These are phyloP conservation scores for Iris pallida DNA, from an alignment of 116 monocot genomes.

Conservation along the genomic window DNA sequence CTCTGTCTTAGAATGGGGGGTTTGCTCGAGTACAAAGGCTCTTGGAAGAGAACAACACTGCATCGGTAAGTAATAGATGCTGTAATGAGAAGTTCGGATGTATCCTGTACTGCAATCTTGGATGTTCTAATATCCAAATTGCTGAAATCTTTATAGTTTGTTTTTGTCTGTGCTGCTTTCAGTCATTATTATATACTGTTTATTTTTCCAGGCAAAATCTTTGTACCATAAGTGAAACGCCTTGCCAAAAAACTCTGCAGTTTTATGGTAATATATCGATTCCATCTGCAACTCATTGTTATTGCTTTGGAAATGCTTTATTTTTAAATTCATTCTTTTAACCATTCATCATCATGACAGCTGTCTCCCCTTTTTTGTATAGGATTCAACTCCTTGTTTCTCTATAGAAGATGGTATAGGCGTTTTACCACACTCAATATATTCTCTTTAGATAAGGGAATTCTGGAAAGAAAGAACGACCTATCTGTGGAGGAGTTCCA, in stretches of 20 bases:
- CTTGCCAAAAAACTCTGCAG: slow-evolving; percentile 29
- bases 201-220: slow-evolving; percentile 55
- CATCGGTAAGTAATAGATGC: slow-evolving; percentile 24
- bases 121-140: neutral
- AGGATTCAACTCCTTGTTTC: slow-evolving; percentile 84
- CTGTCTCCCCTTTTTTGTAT: slow-evolving; percentile 14
- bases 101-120: too few species aligned
- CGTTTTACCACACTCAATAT: slow-evolving; percentile 61
- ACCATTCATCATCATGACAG: neutral
- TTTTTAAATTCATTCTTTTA: neutral
- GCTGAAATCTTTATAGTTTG: neutral
- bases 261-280: slow-evolving; percentile 59
- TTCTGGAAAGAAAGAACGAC: slow-evolving; percentile 58
- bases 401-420: slow-evolving; percentile 93
- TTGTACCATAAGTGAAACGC: slow-evolving; percentile 16
- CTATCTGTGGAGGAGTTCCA: slow-evolving; percentile 54
- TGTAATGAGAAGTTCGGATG: too few species aligned
- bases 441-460: slow-evolving; percentile 46
- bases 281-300: neutral
- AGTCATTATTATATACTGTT: slow-evolving; percentile 2
- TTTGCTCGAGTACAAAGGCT: slow-evolving; percentile 57
- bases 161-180: neutral
- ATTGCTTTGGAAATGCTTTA: neutral
- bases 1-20: slow-evolving; percentile 68
- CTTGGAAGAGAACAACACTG: slow-evolving; percentile 84